Evolutionary conservation across 179 eudicot species (phyloP), one percentile per base, ranked within the genome.

Genomic region (Heliamphora pulchella): DNA sequence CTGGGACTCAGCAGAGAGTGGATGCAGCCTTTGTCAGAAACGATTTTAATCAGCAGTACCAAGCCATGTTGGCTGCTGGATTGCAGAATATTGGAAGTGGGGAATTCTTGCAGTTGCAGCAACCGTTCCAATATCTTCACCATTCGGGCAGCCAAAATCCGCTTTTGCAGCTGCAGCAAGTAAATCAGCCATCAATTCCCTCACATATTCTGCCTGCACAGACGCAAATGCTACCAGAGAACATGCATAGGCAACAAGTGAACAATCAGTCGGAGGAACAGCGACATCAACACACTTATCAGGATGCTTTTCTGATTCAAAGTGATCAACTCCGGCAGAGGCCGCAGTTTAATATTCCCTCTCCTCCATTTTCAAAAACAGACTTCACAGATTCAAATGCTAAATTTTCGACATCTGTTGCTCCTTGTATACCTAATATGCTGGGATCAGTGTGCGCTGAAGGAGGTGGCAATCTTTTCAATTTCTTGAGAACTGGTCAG

Each of bases 1-100:
- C 99, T 14, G 92, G 94, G 96, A 89, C 89, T 90, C 99, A 94
- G 87, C 91, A 89, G 79, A 90, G 97, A 79, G 84, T 88, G 39
- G 97, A 96, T 78, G 88, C 87, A 53, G 48, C 80, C 46, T 76
- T 77, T 74, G 72, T 80, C 18, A 80, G 86, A 43, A 86, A 76
- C 47, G 90, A 87, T 72, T 85, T 87, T 44, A 83, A 75, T 63
- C 91, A 89, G 90, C 97, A 92, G 86, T 96, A 94, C 80, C 98
- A 94, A 86, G 92, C 96, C 68, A 86, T 94, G 90, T 76, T 92
- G 67, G 91, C 99, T 5, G 86, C 97, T 39, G 89, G 87, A 72
- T 81, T 94, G 81, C 98, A 92, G 85, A 92, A 87, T 86, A 74
- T 86, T 53, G 89, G 92, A 68, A 85, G 91, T 17, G 87, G 91